Percentiles rank a stretch among this genome's conserved stretches.
Evolutionary conservation across 2,329 filamentous ascomycete genomes (phyloP).

Genomic region (Huntiella decipiens): DNA sequence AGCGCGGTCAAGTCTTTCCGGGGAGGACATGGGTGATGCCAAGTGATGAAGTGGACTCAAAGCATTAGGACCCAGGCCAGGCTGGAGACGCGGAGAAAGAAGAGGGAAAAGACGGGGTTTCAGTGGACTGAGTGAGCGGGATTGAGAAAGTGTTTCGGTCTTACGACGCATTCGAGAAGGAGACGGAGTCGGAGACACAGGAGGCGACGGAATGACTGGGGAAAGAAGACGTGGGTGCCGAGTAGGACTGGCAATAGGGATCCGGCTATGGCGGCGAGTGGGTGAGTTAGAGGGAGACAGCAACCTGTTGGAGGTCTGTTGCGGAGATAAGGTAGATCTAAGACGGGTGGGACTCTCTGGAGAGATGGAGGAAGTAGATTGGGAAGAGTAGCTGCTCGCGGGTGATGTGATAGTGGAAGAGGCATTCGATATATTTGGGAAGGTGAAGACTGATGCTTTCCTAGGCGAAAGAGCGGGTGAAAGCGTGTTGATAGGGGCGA

Average conservation of each 20-base stretch:
- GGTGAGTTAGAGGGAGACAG: background rate
- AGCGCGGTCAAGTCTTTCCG: too few species aligned
- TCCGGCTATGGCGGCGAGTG: background rate
- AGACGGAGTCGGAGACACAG: background rate
- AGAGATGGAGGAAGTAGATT: too few species aligned
- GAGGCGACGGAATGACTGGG: background rate
- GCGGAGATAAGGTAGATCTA: background rate
- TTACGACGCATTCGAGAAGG: background rate
- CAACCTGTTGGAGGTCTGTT: background rate
- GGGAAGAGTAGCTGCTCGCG: too few species aligned
- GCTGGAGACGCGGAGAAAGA: too few species aligned
- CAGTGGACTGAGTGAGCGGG: background rate
- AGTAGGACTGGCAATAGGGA: background rate
- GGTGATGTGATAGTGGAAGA: too few species aligned
- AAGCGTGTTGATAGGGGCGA: constrained; percentile 21
- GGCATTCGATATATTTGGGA: background rate
- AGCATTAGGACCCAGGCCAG: too few species aligned
- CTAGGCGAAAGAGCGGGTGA: background rate
- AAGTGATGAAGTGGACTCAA: too few species aligned
- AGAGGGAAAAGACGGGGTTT: background rate
- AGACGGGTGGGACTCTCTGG: too few species aligned
- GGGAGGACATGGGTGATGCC: too few species aligned
- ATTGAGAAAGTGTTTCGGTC: background rate
- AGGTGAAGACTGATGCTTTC: background rate
- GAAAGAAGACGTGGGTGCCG: background rate